A percentile compares a stretch with the other conserved stretches of the same genome.
Conservation (phyloP, 352 stramenopile genomes). For the Aphanomyces invadans region DNA sequence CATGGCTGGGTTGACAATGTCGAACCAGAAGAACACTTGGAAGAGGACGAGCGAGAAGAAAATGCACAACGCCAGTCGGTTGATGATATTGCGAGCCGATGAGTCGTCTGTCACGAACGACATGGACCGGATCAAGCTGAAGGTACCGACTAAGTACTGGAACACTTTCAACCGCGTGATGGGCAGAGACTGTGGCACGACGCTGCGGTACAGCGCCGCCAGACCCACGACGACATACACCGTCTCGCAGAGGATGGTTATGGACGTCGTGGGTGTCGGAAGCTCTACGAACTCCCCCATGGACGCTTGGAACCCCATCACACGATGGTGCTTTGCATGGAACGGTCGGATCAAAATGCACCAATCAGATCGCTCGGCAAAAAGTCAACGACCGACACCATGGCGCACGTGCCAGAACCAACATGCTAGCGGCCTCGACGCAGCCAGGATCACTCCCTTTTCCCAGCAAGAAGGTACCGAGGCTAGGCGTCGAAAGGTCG, state of each 20-base stretch:
- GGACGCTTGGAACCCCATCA: background rate
- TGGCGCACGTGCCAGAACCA: too few species aligned
- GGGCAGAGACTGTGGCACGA: constrained; percentile 26
- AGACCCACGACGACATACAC: constrained; percentile 54
- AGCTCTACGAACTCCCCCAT: constrained; percentile 45
- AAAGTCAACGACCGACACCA: too few species aligned
- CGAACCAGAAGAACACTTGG: constrained; percentile 80
- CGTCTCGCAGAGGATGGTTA: constrained; percentile 47
- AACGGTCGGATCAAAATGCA: background rate
- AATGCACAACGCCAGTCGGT: constrained; percentile 61
- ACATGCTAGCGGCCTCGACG: too few species aligned
- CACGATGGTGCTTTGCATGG: background rate
- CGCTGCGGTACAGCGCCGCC: constrained; percentile 41
- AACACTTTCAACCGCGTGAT: constrained; percentile 53
- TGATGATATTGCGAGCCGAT: constrained; percentile 45
- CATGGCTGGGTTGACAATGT: constrained; percentile 77
- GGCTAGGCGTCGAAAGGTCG: too few species aligned
- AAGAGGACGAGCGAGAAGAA: constrained; percentile 85
- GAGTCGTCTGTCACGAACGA: constrained; percentile 39
- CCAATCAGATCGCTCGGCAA: background rate
- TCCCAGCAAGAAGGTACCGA: too few species aligned
- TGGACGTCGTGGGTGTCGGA: constrained; percentile 35
- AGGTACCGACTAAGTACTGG: constrained; percentile 58
- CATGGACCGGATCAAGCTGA: constrained; percentile 45
- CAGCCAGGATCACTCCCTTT: too few species aligned